phyloP scores from a whole-genome alignment of 2,329 filamentous ascomycete genomes.

The Trichophyton verrucosum region DNA sequence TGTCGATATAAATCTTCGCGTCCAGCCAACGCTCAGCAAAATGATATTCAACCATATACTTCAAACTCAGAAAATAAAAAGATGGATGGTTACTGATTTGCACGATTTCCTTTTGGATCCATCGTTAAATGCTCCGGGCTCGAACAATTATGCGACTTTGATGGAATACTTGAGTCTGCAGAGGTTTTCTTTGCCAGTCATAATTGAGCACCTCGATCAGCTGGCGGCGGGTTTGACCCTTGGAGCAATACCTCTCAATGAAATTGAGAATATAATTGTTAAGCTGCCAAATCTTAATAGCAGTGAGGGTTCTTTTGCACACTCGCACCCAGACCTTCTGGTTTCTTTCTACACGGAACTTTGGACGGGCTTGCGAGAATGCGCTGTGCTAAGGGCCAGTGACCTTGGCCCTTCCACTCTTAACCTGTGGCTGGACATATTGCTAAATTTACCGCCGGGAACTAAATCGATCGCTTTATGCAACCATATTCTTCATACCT shows the following conservation, averaged over 20 bases:
- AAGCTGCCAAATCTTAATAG: conserved; percentile 16
- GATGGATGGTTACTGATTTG: conserved; percentile 16
- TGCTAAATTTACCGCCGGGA: conserved; percentile 14
- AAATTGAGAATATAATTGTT: conserved; percentile 24
- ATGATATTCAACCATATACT: conserved; percentile 25
- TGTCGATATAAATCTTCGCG: conserved; percentile 23
- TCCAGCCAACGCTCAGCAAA: conserved; percentile 25
- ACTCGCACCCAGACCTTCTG: conserved; percentile 14
- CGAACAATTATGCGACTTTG: conserved; percentile 24
- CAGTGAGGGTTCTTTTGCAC: conserved; percentile 9
- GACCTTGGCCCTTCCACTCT: conserved; percentile 23
- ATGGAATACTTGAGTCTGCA: conserved; percentile 19
- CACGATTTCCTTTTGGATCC: conserved; percentile 26
- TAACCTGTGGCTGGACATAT: conserved; percentile 22
- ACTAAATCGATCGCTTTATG: conserved; percentile 17
- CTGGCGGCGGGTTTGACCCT: conserved; percentile 23
- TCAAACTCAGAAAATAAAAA: conserved; percentile 8
- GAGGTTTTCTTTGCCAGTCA: conserved; percentile 10
- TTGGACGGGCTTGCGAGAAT: conserved; percentile 28
- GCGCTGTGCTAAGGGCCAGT: conserved; percentile 23
- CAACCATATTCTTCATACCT: conserved; percentile 19
- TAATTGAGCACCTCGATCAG: conserved; percentile 13
- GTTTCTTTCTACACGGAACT: conserved; percentile 20
- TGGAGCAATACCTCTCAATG: conserved; percentile 23
- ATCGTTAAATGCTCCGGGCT: conserved; percentile 24